Evolutionary conservation across 176 grass and related monocot species (phyloP).

Genomic region (Echinochloa phyllopogon): DNA sequence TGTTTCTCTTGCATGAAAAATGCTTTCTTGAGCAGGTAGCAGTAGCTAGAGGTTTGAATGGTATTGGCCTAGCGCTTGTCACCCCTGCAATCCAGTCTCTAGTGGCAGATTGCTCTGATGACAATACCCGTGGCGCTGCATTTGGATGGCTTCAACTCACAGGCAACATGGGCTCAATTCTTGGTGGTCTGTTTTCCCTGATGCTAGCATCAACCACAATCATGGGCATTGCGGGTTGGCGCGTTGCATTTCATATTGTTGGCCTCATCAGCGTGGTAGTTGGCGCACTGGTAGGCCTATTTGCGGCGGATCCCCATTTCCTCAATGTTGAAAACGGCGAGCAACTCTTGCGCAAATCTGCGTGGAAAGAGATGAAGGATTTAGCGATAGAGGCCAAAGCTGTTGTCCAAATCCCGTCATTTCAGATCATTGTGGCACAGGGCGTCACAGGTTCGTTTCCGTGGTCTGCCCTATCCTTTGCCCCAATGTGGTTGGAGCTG

Average conservation of each 20-base stretch:
- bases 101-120: slow-evolving; percentile 80
- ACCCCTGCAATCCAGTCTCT: slow-evolving; percentile 83
- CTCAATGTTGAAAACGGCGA: not conserved
- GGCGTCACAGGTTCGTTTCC: slow-evolving; percentile 89
- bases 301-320: slow-evolving; percentile 78
- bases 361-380: slow-evolving; percentile 61
- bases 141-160: slow-evolving; percentile 94
- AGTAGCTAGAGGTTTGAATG: slow-evolving; percentile 78
- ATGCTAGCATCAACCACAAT: slow-evolving; percentile 67
- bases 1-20: not conserved
- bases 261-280: slow-evolving; percentile 69
- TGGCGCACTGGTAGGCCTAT: slow-evolving; percentile 59
- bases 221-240: slow-evolving; percentile 76
- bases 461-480: slow-evolving; percentile 78
- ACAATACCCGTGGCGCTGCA: slow-evolving; percentile 63
- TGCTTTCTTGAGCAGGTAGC: slow-evolving; percentile 57
- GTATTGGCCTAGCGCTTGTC: slow-evolving; percentile 76
- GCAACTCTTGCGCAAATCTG: slow-evolving; percentile 34
- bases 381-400: slow-evolving; percentile 61
- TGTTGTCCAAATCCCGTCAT: slow-evolving; percentile 74
- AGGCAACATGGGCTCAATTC: slow-evolving; percentile 72
- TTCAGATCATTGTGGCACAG: slow-evolving; percentile 95
- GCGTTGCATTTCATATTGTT: slow-evolving; percentile 73
- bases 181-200: slow-evolving; percentile 68
- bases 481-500: slow-evolving; percentile 89